Evolutionary conservation across 2,329 filamentous ascomycete species (phyloP), one percentile per base, ranked within the genome.

Genomic region (Akanthomyces uredinophilus): DNA sequence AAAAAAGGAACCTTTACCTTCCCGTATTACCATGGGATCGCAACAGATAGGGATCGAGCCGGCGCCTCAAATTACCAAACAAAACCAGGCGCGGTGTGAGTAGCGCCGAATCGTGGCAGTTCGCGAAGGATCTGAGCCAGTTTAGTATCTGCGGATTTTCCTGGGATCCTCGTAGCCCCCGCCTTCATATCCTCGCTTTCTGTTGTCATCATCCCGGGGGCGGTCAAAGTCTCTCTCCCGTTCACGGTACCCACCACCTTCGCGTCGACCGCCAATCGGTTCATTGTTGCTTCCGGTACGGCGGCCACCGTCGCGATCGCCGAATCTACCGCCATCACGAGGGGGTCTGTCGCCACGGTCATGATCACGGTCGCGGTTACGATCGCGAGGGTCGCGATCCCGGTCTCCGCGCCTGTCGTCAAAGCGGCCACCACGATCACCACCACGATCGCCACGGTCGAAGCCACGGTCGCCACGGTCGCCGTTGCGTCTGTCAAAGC

Each of bases 221-320:
- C 82, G 77, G 72, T 87, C 84, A 72, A 78, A 80, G 69, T 82
- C 79, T 64, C 77, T 70, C 67, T 85, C 61, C 32, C 61, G 46
- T 39, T 78, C 74, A 63, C 75, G 81, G 75, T 84, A 83, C 68
- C 81, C 81, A 73, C 80, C 81, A 73, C 80, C 80, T 66, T 88
- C 86, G 70, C 87, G 74, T 64, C 86, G 85, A 70, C 89, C 87
- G 70, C 89, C 87, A 72, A 95, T 85, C 65, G 91, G 91, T 74
- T 96, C 92, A 75, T 89, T 89, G 77, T 96, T 95, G 78, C 90
- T 90, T 67, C 90, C 90, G 62, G 86, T 88, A 49, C 79, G 77
- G 63, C 83, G 81, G 37, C 73, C 72, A 54, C 72, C 68, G 44
- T 75, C 74, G 39, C 75, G 68, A 62, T 73, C 76, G 64, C 77